Evolutionary conservation across 1,284 basidiomycete genomes (phyloP).

Genomic region (Athelia psychrophila): DNA sequence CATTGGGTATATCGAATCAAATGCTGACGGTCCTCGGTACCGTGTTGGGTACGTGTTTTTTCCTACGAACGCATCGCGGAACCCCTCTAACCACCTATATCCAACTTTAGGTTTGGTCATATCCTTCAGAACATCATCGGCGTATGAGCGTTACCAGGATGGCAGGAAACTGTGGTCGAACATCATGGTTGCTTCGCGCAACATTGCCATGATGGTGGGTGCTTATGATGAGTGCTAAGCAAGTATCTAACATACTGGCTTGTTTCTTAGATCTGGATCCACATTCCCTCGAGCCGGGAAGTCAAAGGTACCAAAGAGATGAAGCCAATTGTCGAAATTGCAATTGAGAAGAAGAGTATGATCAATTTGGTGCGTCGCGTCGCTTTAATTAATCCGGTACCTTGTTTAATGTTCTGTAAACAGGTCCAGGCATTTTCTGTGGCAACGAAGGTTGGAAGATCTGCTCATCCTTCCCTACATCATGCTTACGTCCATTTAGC

Average conservation of each 20-base stretch:
- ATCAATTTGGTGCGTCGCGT: slow-evolving; percentile 51
- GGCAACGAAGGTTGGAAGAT: slow-evolving; percentile 55
- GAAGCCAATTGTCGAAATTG: slow-evolving; percentile 41
- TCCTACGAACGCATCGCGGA: too few relatives aligned
- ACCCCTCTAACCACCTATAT: too few relatives aligned
- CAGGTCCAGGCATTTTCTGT: slow-evolving; percentile 64
- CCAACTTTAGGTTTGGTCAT: slow-evolving; percentile 48
- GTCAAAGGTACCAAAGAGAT: slow-evolving; percentile 30
- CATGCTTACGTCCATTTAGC: slow-evolving; percentile 45
- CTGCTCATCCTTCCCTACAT: neutral
- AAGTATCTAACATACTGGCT: neutral
- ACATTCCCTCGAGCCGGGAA: slow-evolving; percentile 47
- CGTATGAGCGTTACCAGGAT: slow-evolving; percentile 68
- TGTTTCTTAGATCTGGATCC: slow-evolving; percentile 56
- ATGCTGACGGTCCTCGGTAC: slow-evolving; percentile 65
- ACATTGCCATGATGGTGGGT: slow-evolving; percentile 48
- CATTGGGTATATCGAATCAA: slow-evolving; percentile 40
- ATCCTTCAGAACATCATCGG: slow-evolving; percentile 64
- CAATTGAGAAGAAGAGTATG: slow-evolving; percentile 74
- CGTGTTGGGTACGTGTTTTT: slow-evolving; percentile 39
- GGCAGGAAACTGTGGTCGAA: slow-evolving; percentile 64
- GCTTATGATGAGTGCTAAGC: neutral
- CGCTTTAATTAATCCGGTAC: neutral
- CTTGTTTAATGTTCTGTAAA: neutral
- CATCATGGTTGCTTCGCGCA: slow-evolving; percentile 50